Base-by-base conservation (phyloP, 164 flowering plant genomes). In the Sextonia rubra region DNA sequence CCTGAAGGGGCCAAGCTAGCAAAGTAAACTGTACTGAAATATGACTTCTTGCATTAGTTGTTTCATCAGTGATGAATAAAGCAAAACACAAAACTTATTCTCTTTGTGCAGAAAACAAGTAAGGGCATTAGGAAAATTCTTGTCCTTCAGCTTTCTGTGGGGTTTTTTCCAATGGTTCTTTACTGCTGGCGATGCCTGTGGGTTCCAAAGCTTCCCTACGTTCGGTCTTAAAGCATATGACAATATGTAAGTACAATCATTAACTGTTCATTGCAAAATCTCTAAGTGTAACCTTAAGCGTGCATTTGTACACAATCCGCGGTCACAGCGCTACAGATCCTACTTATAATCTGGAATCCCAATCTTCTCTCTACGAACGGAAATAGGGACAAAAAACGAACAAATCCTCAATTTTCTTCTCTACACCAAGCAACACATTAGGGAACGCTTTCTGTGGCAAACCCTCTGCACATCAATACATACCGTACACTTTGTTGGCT, bases 1-100 rank as follows among this genome's bases (percentile, higher is more conserved):
- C 88, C 92, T 44, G 69, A 79, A 47, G 92, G 92, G 65, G 87
- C 86, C 58, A 83, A 84, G 65, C 71, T 86, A 62, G 92, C 87
- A 30, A 87, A 83, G 93, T 86, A 80, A 78, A 23, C 24, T 14
- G 15, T 64, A 20, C 44, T 64, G 67, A 12, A 27, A 27, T 15
- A 26, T 29, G 20, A 29, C 67, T 11, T 52, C n/a, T 52, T 52
- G n/a, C 3, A 52, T 12, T 5, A 14, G 17, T 4, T 15, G 58
- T 52, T 18, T 52, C 17, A 52, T 3, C 14, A 9, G 44, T 37
- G 44, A 8, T 37, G 44, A 37, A 37, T 7, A 37, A 37, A 37
- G 44, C 58, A 52, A 52, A 18, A 52, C n/a, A 20, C 58, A 12
- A 52, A 24, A 47, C 20, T 20, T 22, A 12, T 12, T 29, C 6